Evolutionary conservation across 1,284 basidiomycete genomes (phyloP), one percentile per base, ranked within the genome.

Genomic region (Cystobasidiaceae sp.): DNA sequence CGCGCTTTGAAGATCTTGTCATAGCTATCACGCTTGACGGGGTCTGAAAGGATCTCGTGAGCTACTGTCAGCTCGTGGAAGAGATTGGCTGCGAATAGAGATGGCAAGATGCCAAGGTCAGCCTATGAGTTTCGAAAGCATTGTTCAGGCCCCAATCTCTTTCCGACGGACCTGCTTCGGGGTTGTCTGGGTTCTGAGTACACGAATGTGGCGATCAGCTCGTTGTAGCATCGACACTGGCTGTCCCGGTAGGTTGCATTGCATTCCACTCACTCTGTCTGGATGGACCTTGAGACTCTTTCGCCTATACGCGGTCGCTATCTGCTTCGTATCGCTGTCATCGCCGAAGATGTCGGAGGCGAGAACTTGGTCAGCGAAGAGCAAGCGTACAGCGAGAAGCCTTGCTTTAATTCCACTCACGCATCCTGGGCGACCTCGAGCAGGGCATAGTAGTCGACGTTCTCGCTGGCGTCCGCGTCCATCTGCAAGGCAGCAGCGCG

Each of bases 181-280:
- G 72, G 57, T 72, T 69, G 54, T 72, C 68, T 5, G 69, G 72
- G 45, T 73, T 73, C 72, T 73, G n/a, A n/a, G n/a, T n/a, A n/a
- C n/a, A n/a, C n/a, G n/a, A n/a, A n/a, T n/a, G n/a, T n/a, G n/a
- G n/a, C n/a, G n/a, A n/a, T n/a, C n/a, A n/a, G n/a, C n/a, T 15
- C 49, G 21, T n/a, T 50, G n/a, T 17, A 30, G 19, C 39, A 41
- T 33, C 46, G 28, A 7, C 17, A 46, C 25, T 13, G 4, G n/a
- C 44, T 15, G 30, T 13, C 21, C 8, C 28, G 19, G 41, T 21
- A 54, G 46, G 6, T 11, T 13, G 11, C 19, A 17, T 7, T 6
- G n/a, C n/a, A n/a, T 25, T n/a, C 37, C 28, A 58, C 69, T 51
- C 44, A 71, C 71, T 25, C 72, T 67, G 50, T 72, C 72, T 3